These are phyloP conservation scores for Stylosanthes scabra DNA, from an alignment of 331 rosid species.

Conservation along the genomic window DNA sequence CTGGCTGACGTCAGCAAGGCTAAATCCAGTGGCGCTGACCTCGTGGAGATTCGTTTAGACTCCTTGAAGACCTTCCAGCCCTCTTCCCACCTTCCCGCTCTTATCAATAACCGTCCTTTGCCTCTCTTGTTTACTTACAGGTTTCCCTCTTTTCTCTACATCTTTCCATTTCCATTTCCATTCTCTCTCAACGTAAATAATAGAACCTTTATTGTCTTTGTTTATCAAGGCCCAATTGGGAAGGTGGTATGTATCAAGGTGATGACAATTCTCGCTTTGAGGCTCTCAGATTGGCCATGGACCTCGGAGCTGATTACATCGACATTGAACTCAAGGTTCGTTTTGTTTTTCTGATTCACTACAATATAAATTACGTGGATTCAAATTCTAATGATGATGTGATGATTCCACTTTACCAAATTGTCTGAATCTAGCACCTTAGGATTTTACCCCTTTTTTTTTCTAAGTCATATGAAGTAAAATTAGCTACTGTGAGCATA, in stretches of 20 bases:
- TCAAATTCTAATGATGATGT: neutral
- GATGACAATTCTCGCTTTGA: constrained; percentile 78
- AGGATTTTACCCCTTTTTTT: neutral
- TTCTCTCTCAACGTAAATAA: neutral
- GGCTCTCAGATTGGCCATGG: constrained; percentile 76
- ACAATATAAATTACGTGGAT: neutral
- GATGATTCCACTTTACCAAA: constrained; percentile 1
- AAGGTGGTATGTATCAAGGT: constrained; percentile 91
- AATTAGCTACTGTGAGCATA: neutral
- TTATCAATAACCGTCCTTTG: constrained; percentile 57
- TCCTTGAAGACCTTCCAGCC: constrained; percentile 60
- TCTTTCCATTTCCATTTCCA: too few relatives aligned
- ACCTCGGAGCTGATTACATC: constrained; percentile 90
- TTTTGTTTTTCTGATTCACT: constrained; percentile 18
- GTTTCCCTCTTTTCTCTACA: constrained; percentile 36
- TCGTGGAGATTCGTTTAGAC: constrained; percentile 90
- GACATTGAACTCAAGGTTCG: constrained; percentile 92
- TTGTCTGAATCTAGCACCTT: constrained; percentile 9
- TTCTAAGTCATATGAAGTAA: neutral
- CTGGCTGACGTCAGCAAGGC: constrained; percentile 55
- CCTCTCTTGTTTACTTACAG: constrained; percentile 83
- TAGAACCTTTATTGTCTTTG: neutral
- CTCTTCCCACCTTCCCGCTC: constrained; percentile 52
- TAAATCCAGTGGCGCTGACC: constrained; percentile 68
- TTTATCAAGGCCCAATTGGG: constrained; percentile 80